These are phyloP conservation scores for Bipolaris zeicola DNA, from an alignment of 2,329 filamentous ascomycete species.

Conservation along the genomic window DNA sequence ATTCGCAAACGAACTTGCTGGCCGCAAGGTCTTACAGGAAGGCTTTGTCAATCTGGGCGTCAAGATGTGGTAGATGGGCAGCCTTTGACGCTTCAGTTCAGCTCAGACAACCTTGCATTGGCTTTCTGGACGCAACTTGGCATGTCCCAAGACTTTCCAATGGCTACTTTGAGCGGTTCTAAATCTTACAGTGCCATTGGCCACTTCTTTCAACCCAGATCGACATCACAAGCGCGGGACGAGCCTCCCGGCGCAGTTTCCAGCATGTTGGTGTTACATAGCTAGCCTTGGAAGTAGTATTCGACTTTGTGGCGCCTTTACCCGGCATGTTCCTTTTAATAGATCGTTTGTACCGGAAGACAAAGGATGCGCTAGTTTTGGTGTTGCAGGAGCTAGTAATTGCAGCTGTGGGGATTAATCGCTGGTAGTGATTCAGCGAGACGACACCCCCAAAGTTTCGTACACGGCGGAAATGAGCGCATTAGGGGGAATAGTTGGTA, in stretches of 20 bases:
- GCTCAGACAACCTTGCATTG: neutral
- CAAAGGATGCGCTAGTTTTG: constrained; percentile 6
- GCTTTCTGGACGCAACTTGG: neutral
- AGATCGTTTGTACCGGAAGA: neutral
- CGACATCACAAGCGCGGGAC: neutral
- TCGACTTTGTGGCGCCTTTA: constrained; percentile 16
- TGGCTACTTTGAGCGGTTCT: neutral
- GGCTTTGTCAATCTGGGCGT: constrained; percentile 57
- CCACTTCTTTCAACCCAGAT: neutral
- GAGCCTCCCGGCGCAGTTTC: constrained; percentile 11
- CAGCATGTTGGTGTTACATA: constrained; percentile 3
- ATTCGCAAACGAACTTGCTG: constrained; percentile 71
- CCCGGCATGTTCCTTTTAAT: constrained; percentile 16
- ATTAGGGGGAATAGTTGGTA: constrained; percentile 51
- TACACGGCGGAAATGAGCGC: constrained; percentile 50
- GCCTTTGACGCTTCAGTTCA: neutral
- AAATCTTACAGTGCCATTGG: neutral
- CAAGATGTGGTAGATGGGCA: constrained; percentile 8
- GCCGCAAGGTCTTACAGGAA: constrained; percentile 69
- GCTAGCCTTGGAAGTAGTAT: constrained; percentile 8
- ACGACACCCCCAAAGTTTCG: constrained; percentile 43
- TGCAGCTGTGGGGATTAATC: neutral
- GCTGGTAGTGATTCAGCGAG: neutral
- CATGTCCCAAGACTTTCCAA: neutral
- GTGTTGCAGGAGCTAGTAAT: constrained; percentile 17